phyloP scores from a whole-genome alignment of 495 filamentous ascomycete species.

The Penicillium subrubescens region DNA sequence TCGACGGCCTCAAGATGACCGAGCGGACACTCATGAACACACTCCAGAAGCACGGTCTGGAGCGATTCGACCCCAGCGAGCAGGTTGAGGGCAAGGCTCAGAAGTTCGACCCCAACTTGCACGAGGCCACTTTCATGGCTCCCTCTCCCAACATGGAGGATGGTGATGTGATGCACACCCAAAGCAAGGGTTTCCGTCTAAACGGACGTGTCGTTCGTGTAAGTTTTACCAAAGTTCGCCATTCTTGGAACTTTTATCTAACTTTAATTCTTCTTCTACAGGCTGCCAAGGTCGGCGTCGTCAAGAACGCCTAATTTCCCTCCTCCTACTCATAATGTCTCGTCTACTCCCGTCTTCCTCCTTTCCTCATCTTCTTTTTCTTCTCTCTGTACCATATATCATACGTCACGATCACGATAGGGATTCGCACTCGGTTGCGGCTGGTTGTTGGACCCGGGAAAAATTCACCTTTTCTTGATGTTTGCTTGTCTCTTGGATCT shows the following conservation, averaged over 20 bases:
- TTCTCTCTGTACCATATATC: constrained; percentile 49
- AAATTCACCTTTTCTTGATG: constrained; percentile 25
- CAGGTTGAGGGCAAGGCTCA: constrained; percentile 56
- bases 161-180: constrained; percentile 85
- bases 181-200: constrained; percentile 91
- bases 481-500: constrained; percentile 35
- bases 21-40: constrained; percentile 85
- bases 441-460: constrained; percentile 29
- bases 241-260: constrained; percentile 8
- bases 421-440: constrained; percentile 30
- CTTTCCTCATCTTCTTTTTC: constrained; percentile 17
- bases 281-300: constrained; percentile 94
- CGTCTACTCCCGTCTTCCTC: constrained; percentile 4
- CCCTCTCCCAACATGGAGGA: constrained; percentile 82
- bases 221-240: constrained; percentile 26
- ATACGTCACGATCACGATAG: constrained; percentile 39
- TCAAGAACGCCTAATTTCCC: constrained; percentile 62
- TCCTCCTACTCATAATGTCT: constrained; percentile 9
- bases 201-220: constrained; percentile 87
- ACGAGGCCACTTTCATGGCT: constrained; percentile 94
- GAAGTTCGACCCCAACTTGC: constrained; percentile 91
- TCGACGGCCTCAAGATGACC: constrained; percentile 92
- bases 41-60: constrained; percentile 89
- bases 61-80: constrained; percentile 76
- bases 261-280: constrained; percentile 24